Base-by-base conservation (phyloP, 2,329 filamentous ascomycete species). In the Trichoderma arundinaceum region DNA sequence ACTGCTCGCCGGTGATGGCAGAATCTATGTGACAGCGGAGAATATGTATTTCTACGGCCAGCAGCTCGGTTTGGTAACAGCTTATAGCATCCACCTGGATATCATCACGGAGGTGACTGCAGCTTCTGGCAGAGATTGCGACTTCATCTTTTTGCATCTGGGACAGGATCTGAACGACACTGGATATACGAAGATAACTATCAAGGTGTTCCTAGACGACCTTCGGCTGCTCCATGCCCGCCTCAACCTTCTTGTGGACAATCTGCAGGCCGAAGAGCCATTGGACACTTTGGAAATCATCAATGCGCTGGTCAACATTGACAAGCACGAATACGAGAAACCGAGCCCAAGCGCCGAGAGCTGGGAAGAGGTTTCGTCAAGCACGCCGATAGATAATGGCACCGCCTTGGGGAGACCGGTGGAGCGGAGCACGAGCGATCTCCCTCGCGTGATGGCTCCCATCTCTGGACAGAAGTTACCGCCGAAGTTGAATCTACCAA, bases 21-120 rank as follows among this genome's bases (percentile, higher is more conserved):
- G 95, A 61, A 88, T 96, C 28, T 99, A 96, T 75, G 89, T 97
- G 67, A 98, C 94, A 0, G 84, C 90, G 0, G 88, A 90, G 68
- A 91, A 94, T 69, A 88, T 99, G 75, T 98, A 96, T 77, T 98
- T 99, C 74, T 99, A 97, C 78, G 96, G 94, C 72, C 91, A 98
- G 73, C 92, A 97, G 74, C 88, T 97, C 75, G 95, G 95, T 6
- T 84, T 99, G 6, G 90, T 98, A 0, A 84, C 97, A 41, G 91
- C 94, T 1, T 94, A 93, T 58, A 87, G 87, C 15, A 87, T 96
- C 58, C 88, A 85, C 63, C 82, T 99, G 65, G 85, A 89, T 63
- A 88, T 86, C 54, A 92, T 99, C 65, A 88, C 88, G 8, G 95
- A 98, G 77, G 92, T 98, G 48, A 97, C 92, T 28, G 92, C 92